These are phyloP conservation scores for Mucor mucedo DNA, from an alignment of 371 early-diverging fungal genomes.

Conservation along the genomic window DNA sequence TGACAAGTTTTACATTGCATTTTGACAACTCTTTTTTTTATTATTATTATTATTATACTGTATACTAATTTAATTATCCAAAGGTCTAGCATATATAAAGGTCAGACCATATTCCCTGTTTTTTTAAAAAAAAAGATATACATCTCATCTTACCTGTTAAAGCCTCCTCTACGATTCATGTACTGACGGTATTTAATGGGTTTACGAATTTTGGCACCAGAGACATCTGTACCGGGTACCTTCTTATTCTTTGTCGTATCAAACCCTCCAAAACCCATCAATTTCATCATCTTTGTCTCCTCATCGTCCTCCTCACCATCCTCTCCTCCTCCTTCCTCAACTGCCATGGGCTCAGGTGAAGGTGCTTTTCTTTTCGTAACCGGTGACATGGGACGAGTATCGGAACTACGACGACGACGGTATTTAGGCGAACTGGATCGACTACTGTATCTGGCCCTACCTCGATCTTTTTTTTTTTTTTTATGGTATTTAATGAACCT, in stretches of 20 bases:
- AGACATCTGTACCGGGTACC: constrained; percentile 69
- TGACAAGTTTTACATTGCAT: too few relatives aligned
- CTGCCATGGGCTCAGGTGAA: constrained; percentile 1
- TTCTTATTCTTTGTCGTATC: constrained; percentile 85
- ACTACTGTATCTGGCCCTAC: constrained; percentile 16
- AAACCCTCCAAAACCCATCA: constrained; percentile 91
- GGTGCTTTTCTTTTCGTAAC: constrained; percentile 6
- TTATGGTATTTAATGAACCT: too few relatives aligned
- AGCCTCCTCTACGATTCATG: constrained; percentile 95
- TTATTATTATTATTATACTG: too few relatives aligned
- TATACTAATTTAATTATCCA: constrained; percentile 32
- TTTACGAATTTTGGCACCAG: constrained; percentile 75
- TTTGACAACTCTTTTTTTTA: too few relatives aligned
- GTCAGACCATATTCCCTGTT: neutral
- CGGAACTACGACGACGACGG: constrained; percentile 11
- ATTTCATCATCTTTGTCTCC: constrained; percentile 57
- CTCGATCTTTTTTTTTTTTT: neutral
- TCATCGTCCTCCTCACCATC: constrained; percentile 52
- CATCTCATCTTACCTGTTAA: constrained; percentile 63
- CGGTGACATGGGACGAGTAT: neutral
- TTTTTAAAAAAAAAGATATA: neutral
- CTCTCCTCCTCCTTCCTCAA: constrained; percentile 13
- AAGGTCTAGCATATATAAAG: constrained; percentile 26
- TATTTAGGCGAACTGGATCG: constrained; percentile 13
- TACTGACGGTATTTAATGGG: constrained; percentile 90